Evolutionary conservation across 768 basidiomycete species (phyloP), one percentile per base, ranked within the genome.

Genomic region (Cytidiella melzeri): DNA sequence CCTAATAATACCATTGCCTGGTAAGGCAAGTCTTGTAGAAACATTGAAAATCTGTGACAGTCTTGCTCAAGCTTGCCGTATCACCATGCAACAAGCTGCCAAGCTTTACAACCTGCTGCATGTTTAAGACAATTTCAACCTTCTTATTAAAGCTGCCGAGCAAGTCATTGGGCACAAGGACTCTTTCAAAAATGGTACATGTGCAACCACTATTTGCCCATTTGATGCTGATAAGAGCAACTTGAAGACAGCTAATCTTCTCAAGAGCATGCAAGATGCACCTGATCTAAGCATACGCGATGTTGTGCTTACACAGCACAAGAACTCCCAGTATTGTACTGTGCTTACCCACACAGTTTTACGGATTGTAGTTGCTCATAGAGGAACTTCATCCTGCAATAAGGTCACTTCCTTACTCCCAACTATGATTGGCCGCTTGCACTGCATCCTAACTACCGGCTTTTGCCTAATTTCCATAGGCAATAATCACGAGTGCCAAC

Each of bases 61-160:
- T 3, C 37, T 60, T 11, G 67, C 64, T 4, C 40, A 52, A 0
- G 58, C 66, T 0, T 61, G 59, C 45, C 47, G 59, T 0, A 19
- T 26, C 3, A 27, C 28, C 20, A 51, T 62, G 3, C 55, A 57
- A 1, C 10, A n/a, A 5, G 24, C 67, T 27, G 68, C 65, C 0
- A 34, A 57, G 10, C 55, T 52, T 0, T 56, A 57, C 1, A 42
- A 59, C 0, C 61, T 51, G 44, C 50, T 27, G 0, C 34, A 39
- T 20, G 57, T 64, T 9, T 71, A 71, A 45, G 69, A 73, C 52
- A 73, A 73, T 41, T 67, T 71, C 21, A 73, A 73, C 44, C 52
- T 68, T 41, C 38, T 61, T 1, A 54, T 59, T 24, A 51, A 53
- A 6, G 53, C 41, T 18, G 60, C 66, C 0, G 67, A 71, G 48